phyloP scores from a whole-genome alignment of 2,329 filamentous ascomycete species.

The Endothia cerciana region DNA sequence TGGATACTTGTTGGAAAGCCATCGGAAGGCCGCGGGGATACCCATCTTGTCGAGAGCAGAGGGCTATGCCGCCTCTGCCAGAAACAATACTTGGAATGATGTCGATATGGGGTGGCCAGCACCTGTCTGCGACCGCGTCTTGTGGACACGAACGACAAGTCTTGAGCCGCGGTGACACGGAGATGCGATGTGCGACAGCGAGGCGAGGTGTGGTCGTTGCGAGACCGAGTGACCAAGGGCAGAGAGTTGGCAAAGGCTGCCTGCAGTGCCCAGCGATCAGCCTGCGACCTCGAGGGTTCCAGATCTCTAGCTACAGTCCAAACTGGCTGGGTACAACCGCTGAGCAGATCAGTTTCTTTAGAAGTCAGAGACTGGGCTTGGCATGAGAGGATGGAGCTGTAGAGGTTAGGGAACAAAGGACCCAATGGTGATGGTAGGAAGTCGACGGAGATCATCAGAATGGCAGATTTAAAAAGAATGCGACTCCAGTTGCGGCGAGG shows the following conservation, averaged over 20 bases:
- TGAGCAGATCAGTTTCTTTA: neutral
- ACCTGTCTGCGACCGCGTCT: neutral
- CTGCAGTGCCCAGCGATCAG: conserved; percentile 22
- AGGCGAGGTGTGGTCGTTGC: neutral
- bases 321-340: neutral
- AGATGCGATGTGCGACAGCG: neutral
- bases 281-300: conserved; percentile 12
- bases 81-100: neutral
- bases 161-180: neutral
- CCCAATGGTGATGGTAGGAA: conserved; percentile 16
- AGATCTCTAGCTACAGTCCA: neutral
- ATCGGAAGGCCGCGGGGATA: conserved; percentile 94
- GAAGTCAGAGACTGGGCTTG: neutral
- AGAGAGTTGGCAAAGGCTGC: conserved; percentile 11
- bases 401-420: conserved; percentile 13
- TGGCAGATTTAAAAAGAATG: conserved; percentile 21
- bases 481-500: conserved; percentile 14
- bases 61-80: conserved; percentile 14
- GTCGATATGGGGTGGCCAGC: neutral
- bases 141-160: neutral
- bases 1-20: conserved; percentile 95
- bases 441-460: conserved; percentile 4
- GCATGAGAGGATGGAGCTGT: neutral
- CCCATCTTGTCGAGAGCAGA: conserved; percentile 64
- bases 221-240: neutral